Percentiles rank a stretch among this genome's conserved stretches.
These are phyloP conservation scores for Fusarium buharicum DNA, from an alignment of 2,329 filamentous ascomycete genomes.

Conservation along the genomic window DNA sequence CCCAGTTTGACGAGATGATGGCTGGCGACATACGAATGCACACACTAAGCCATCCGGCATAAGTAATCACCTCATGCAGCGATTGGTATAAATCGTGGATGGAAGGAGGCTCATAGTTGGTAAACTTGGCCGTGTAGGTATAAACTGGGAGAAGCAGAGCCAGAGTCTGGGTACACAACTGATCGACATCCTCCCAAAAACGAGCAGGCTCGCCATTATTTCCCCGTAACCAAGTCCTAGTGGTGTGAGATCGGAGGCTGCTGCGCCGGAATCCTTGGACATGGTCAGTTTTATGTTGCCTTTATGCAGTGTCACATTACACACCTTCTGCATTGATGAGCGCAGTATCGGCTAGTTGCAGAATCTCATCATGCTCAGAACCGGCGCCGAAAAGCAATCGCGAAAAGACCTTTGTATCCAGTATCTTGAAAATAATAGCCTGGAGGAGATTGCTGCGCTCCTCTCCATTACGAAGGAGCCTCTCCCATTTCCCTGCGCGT, in stretches of 20 bases:
- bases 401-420: slow-evolving; percentile 45
- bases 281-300: slow-evolving; percentile 11
- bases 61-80: slow-evolving; percentile 47
- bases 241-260: slow-evolving; percentile 41
- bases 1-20: slow-evolving; percentile 45
- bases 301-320: slow-evolving; percentile 1
- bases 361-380: slow-evolving; percentile 35
- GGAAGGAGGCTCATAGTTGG: slow-evolving; percentile 12
- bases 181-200: slow-evolving; percentile 50
- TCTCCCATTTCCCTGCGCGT: slow-evolving; percentile 44
- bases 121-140: slow-evolving; percentile 26
- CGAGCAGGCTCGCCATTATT: slow-evolving; percentile 34
- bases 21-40: slow-evolving; percentile 41
- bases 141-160: slow-evolving; percentile 44
- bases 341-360: slow-evolving; percentile 40
- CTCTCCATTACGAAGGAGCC: slow-evolving; percentile 36
- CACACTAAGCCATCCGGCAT: slow-evolving; percentile 48
- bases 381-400: slow-evolving; percentile 48
- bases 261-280: slow-evolving; percentile 47
- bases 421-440: slow-evolving; percentile 46
- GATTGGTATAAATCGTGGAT: slow-evolving; percentile 35
- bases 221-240: slow-evolving; percentile 39
- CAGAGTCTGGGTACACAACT: slow-evolving; percentile 37
- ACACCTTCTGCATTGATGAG: slow-evolving; percentile 46
- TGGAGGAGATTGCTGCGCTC: slow-evolving; percentile 44